Conservation (phyloP, 768 basidiomycete species). For the Russula virescens region DNA sequence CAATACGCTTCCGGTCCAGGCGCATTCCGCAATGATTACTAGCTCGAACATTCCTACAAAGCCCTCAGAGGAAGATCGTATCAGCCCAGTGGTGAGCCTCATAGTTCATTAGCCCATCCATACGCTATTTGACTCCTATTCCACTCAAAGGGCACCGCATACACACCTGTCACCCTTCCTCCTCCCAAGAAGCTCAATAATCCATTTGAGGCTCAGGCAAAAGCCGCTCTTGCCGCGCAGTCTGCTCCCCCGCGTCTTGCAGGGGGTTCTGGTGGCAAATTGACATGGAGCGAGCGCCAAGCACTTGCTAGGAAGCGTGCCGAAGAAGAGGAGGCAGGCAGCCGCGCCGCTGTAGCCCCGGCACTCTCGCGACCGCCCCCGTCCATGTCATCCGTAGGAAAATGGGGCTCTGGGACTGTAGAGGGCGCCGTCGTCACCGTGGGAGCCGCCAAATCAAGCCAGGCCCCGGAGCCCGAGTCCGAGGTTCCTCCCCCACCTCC, state of each 20-base stretch:
- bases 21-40: slow-evolving; percentile 35
- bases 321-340: slow-evolving; percentile 69
- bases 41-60: slow-evolving; percentile 54
- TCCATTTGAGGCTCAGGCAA: slow-evolving; percentile 53
- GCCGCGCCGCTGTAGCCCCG: slow-evolving; percentile 36
- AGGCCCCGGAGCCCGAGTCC: slow-evolving; percentile 2
- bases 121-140: not conserved
- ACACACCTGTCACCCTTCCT: slow-evolving; percentile 79
- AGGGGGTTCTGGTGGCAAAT: slow-evolving; percentile 53
- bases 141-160: slow-evolving; percentile 60
- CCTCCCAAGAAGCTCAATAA: slow-evolving; percentile 86
- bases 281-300: slow-evolving; percentile 94
- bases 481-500: slow-evolving; percentile 29
- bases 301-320: slow-evolving; percentile 83
- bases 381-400: slow-evolving; percentile 4
- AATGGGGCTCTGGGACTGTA: slow-evolving; percentile 35
- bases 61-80: slow-evolving; percentile 73
- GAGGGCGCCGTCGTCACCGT: slow-evolving; percentile 6
- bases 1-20: slow-evolving; percentile 28
- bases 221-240: slow-evolving; percentile 23
- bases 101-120: not conserved
- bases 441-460: not conserved
- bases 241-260: slow-evolving; percentile 27
- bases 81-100: slow-evolving; percentile 53
- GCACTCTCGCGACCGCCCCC: slow-evolving; percentile 19